Base-by-base conservation (phyloP, 129 eudicot genomes). In the Apium graveolens region DNA sequence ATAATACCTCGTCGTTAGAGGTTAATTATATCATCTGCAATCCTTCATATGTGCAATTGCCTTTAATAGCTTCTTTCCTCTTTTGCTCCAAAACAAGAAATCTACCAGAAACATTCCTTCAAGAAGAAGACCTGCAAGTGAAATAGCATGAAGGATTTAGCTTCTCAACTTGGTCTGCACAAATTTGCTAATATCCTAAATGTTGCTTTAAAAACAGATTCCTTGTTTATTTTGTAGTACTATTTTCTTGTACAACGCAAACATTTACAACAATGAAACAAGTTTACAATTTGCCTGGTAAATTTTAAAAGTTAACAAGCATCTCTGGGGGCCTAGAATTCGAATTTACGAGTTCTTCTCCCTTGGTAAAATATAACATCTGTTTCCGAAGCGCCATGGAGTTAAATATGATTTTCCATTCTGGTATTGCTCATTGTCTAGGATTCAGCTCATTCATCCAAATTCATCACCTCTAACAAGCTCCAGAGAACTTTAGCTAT, bases 401-500 rank as follows among this genome's bases (percentile, higher is more conserved):
- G 12, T 57, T 26, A 2, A 26, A 9, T 60, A n/a, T 60, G 68
- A 16, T 60, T 60, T 13, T 11, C 38, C 11, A 14, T 27, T 65
- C 11, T 13, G 45, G 24, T 17, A 37, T 20, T 20, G 29, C 43
- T 37, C 18, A 8, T 70, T 18, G 44, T 70, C 41, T 37, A 69
- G 11, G 74, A 70, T 34, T 18, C 27, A 20, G 74, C 44, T 37
- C 45, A 70, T 77, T 55, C 51, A 55, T 60, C 55, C 2, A 26
- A 60, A 4, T 55, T 48, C 35, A 13, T 31, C 73, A 78, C 76
- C 69, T 80, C 80, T 14, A 73, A 66, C 73, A 87, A 82, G 82
- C 84, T 87, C 83, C 75, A 82, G 80, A 82, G 78, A 84, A 84
- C 83, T n/a, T 31, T 4, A 73, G 83, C 80, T 9, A 80, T 70